phyloP scores from a whole-genome alignment of 1,139 yeast genomes.

The Meyerozyma smithsonii region DNA sequence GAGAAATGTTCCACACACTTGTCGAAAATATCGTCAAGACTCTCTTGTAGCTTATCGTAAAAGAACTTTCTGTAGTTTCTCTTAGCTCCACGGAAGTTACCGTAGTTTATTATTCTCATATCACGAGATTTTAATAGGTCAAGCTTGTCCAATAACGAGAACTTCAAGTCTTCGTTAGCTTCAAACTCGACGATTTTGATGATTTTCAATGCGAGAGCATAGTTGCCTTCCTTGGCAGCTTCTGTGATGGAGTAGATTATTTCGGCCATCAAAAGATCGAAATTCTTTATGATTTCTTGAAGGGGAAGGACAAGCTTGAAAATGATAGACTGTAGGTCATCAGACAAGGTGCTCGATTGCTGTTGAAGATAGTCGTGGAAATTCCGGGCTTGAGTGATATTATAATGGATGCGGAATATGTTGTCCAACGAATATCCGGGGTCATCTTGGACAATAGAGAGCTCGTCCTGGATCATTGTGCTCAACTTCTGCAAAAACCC shows the following conservation, averaged over 20 bases:
- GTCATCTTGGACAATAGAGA: conserved; percentile 43
- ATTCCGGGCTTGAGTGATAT: conserved; percentile 67
- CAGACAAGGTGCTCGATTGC: conserved; percentile 51
- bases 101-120: conserved; percentile 22
- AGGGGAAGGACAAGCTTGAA: conserved; percentile 52
- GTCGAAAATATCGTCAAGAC: conserved; percentile 61
- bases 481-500: conserved; percentile 48
- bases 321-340: conserved; percentile 69
- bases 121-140: conserved; percentile 18
- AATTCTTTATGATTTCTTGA: conserved; percentile 47
- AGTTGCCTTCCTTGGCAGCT: conserved; percentile 62
- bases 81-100: conserved; percentile 36
- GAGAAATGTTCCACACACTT: conserved; percentile 58
- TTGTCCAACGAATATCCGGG: conserved; percentile 56
- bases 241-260: conserved; percentile 65
- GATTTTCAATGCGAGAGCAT: conserved; percentile 62
- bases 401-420: conserved; percentile 63
- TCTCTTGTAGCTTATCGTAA: conserved; percentile 52
- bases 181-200: conserved; percentile 79
- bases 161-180: conserved; percentile 68
- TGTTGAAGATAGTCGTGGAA: conserved; percentile 68
- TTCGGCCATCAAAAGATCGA: conserved; percentile 61
- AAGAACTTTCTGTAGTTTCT: conserved; percentile 68
- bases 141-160: conserved; percentile 46
- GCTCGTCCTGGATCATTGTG: conserved; percentile 48